Percentiles rank a stretch among this genome's conserved stretches.
Conservation (phyloP, 371 early-diverging fungal genomes). For the Massospora cicadina region DNA sequence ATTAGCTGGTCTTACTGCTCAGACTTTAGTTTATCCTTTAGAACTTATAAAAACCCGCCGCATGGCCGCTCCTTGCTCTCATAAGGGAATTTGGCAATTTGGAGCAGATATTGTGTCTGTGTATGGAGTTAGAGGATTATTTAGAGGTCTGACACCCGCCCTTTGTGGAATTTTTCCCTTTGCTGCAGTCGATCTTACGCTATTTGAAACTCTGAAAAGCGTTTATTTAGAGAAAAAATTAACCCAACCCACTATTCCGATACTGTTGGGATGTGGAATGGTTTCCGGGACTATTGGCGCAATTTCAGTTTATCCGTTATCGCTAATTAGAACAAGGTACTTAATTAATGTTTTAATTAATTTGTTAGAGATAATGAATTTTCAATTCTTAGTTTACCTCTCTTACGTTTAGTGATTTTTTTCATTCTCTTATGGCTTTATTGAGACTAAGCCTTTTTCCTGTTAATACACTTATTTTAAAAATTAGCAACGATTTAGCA, state of each 20-base stretch:
- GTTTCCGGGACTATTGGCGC: constrained; percentile 53
- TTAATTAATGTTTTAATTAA: background rate
- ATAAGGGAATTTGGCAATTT: constrained; percentile 15
- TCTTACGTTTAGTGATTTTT: too few species aligned
- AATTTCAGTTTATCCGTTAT: constrained; percentile 57
- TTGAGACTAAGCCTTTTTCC: too few species aligned
- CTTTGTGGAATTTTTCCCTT: constrained; percentile 66
- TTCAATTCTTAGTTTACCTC: too few species aligned
- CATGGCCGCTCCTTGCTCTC: constrained; percentile 32
- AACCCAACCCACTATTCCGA: constrained; percentile 23
- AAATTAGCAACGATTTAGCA: too few species aligned
- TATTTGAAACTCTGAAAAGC: constrained; percentile 58
- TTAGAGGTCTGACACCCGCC: constrained; percentile 46
- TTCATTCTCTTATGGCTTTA: too few species aligned
- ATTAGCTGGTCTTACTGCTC: constrained; percentile 54
- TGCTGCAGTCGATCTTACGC: constrained; percentile 57
- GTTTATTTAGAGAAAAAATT: constrained; percentile 35
- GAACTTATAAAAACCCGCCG: constrained; percentile 61
- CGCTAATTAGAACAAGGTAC: constrained; percentile 59
- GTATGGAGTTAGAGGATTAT: constrained; percentile 46
- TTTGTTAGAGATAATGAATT: background rate
- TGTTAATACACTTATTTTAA: too few species aligned
- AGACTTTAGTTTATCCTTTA: constrained; percentile 61
- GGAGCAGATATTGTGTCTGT: constrained; percentile 34
- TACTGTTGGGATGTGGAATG: constrained; percentile 53